Evolutionary conservation across 2,329 filamentous ascomycete genomes (phyloP), one percentile per base, ranked within the genome.

Genomic region (Microthyrium microscopicum): DNA sequence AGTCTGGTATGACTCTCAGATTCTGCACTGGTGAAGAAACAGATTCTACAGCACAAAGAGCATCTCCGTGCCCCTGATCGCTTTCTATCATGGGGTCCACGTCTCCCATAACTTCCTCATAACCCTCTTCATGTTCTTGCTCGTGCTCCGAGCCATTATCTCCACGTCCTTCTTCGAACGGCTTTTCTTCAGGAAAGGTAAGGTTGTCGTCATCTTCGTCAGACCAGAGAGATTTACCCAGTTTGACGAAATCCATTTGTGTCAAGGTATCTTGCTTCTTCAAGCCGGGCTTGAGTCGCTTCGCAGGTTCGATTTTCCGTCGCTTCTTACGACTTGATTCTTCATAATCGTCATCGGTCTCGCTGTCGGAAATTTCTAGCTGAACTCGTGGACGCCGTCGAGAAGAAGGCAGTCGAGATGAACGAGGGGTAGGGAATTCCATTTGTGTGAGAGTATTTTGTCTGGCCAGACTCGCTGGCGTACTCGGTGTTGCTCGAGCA

Each of bases 191-290:
- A n/a, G 21, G 20, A 31, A 22, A 31, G 9, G 25, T 13, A 17
- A 12, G 12, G 4, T 16, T 22, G 6, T 31, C 29, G 16, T 31
- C 29, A 22, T 31, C 29, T 7, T 31, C 29, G 1, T 22, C 29
- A 13, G 19, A 15, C 4, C 18, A 22, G 15, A 22, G 17, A 9
- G 20, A 20, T 30, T 17, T 30, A 3, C 18, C 18, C 9, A 20
- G 20, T 8, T 30, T 20, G 13, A 31, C 29, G n/a, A 31, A 31
- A 3, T 31, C 29, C 29, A 31, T 31, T 22, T 31, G 29, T 20
- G 29, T 31, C 29, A 31, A 31, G 25, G 29, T 31, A n/a, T n/a
- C n/a, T n/a, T n/a, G n/a, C n/a, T n/a, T n/a, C n/a, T n/a, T n/a
- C n/a, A n/a, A n/a, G n/a, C n/a, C 13, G 15, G 22, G n/a, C 8